Evolutionary conservation across 2,329 filamentous ascomycete genomes (phyloP), one percentile per base, ranked within the genome.

Genomic region (Amauroascus verrucosus): DNA sequence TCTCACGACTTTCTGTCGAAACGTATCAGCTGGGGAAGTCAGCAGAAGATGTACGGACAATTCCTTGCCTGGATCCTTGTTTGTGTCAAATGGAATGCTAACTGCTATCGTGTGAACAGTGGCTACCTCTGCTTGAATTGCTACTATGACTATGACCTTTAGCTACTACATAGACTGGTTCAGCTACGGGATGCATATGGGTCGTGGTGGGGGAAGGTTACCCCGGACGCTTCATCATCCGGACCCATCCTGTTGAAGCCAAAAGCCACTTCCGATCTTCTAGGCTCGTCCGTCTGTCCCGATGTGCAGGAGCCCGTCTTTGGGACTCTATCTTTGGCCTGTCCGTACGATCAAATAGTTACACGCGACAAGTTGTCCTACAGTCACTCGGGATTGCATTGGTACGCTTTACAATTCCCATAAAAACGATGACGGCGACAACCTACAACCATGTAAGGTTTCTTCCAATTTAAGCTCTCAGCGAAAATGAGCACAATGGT

Each of bases 1-100:
- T 44, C 41, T 26, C 28, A 30, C 20, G 44, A 48, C 51, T 40
- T n/a, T 13, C 14, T n/a, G 26, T 8, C 20, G 18, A 44, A 40
- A 41, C 22, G 45, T 35, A 38, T 49, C 52, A 54, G 45, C 46
- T 50, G 46, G n/a, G 16, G 46, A 5, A 41, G 16, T 41, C 38
- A 41, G 38, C 38, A 41, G 38, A 41, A n/a, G n/a, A 22, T 2
- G 6, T 35, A 22, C 38, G 11, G 6, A 11, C 38, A n/a, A 13
- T 22, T 14, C 38, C 18, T 11, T 18, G 7, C 18, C 38, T 18
- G 13, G 38, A n/a, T n/a, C n/a, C n/a, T n/a, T 41, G 4, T 7
- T 4, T 7, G 16, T 13, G 16, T 41, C 18, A 41, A 5, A 41
- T 30, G 26, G 26, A 9, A 30, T 4, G 26, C 26, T 30, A 30